A percentile compares a stretch with the other conserved stretches of the same genome.
These are phyloP conservation scores for Puccinia coronata DNA, from an alignment of 1,284 basidiomycete species.

Conservation along the genomic window DNA sequence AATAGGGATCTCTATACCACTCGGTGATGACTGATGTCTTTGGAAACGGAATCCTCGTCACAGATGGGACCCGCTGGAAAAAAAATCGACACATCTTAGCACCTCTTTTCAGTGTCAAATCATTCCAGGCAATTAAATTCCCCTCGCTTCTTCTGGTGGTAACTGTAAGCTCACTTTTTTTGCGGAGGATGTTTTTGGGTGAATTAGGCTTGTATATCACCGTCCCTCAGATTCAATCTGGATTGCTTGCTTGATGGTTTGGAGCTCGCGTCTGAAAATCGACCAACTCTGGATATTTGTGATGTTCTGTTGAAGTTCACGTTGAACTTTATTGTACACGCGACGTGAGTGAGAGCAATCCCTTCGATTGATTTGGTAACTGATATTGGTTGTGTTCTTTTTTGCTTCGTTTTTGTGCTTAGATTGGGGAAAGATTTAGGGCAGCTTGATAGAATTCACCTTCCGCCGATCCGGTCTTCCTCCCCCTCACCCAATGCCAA, in stretches of 20 bases:
- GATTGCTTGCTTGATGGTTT: background rate
- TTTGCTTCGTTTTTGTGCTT: no score
- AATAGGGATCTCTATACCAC: constrained; percentile 3
- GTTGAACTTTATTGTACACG: constrained; percentile 25
- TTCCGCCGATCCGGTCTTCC: constrained; percentile 1
- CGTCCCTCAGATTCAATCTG: constrained; percentile 23
- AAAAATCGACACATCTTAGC: constrained; percentile 2
- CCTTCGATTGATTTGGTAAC: background rate
- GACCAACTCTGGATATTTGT: constrained; percentile 9
- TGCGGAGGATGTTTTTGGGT: background rate
- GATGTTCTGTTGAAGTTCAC: constrained; percentile 16
- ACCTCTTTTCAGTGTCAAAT: constrained; percentile 2
- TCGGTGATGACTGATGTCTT: constrained; percentile 33
- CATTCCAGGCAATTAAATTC: background rate
- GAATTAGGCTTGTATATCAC: constrained; percentile 16
- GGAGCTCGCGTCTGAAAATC: background rate
- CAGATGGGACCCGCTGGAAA: constrained; percentile 23
- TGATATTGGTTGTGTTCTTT: no score
- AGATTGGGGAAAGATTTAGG: constrained; percentile 32
- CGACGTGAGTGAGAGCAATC: constrained; percentile 6
- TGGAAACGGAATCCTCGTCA: constrained; percentile 28
- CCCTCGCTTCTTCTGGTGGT: background rate
- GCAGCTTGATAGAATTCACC: background rate
- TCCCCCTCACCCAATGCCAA: background rate
- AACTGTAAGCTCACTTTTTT: background rate